Evolutionary conservation across 257 asterid genomes (phyloP).

Genomic region (Solanum bukasovii): DNA sequence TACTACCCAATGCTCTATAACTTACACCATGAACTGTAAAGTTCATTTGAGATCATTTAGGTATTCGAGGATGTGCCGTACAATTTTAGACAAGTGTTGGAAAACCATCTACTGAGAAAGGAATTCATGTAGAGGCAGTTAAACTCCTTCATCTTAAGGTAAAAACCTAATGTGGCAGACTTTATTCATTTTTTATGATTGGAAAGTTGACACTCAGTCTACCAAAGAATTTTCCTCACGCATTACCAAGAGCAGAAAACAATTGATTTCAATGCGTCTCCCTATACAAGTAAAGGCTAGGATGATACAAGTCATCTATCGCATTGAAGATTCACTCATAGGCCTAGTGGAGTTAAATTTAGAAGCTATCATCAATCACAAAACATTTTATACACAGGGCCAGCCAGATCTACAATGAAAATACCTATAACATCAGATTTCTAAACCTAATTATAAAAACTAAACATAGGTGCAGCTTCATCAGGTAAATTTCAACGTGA

Average conservation of each 20-base stretch:
- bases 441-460: background rate
- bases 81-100: background rate
- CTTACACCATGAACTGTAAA: no score
- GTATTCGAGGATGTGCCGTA: background rate
- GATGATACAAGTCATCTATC: background rate
- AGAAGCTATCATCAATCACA: background rate
- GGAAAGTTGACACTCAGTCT: background rate
- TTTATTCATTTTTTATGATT: background rate
- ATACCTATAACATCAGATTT: background rate
- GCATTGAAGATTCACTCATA: background rate
- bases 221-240: background rate
- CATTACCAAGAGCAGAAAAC: background rate
- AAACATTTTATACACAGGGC: background rate
- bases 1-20: no score
- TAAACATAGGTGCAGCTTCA: background rate
- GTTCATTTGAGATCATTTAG: no score
- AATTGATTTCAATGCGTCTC: background rate
- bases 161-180: background rate
- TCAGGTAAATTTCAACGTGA: background rate
- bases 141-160: background rate
- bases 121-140: background rate
- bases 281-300: background rate
- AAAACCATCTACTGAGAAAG: background rate
- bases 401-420: background rate
- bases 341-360: background rate